phyloP scores from a whole-genome alignment of 169 alveolate species.

The Prorocentrum cordatum region DNA sequence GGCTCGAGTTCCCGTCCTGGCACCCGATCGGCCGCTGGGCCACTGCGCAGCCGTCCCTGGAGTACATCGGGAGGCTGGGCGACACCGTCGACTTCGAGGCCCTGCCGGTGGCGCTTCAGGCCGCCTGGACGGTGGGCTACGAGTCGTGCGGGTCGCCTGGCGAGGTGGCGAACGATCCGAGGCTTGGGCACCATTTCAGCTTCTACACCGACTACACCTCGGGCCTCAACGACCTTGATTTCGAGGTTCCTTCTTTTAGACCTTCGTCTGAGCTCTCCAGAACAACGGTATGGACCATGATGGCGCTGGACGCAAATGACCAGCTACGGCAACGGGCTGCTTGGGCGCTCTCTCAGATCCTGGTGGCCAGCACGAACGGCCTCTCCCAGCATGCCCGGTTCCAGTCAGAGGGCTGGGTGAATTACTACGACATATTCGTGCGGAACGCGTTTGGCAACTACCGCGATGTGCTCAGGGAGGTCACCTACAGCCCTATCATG shows the following conservation, averaged over 20 bases:
- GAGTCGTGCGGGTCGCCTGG: constrained; percentile 61
- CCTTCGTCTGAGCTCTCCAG: no score
- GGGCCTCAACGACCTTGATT: no score
- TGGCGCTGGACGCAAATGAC: constrained; percentile 22
- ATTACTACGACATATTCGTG: constrained; percentile 41
- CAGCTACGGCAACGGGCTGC: constrained; percentile 55
- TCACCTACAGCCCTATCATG: constrained; percentile 51
- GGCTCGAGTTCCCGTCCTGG: neutral
- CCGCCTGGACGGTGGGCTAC: neutral
- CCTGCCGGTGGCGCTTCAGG: neutral
- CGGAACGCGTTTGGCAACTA: constrained; percentile 46
- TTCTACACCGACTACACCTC: constrained; percentile 40
- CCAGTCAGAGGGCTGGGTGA: constrained; percentile 17
- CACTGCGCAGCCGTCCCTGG: neutral
- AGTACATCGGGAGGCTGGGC: neutral
- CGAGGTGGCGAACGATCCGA: constrained; percentile 61
- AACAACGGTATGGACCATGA: constrained; percentile 47
- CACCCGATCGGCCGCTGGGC: neutral
- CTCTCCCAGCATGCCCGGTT: neutral
- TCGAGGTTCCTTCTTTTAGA: no score
- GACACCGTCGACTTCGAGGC: neutral
- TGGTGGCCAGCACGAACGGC: neutral
- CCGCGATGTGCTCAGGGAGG: constrained; percentile 37
- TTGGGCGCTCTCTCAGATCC: constrained; percentile 55
- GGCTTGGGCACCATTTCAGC: neutral